Base-by-base conservation (phyloP, 148 eudicot species). In the Gaultheria prostrata region DNA sequence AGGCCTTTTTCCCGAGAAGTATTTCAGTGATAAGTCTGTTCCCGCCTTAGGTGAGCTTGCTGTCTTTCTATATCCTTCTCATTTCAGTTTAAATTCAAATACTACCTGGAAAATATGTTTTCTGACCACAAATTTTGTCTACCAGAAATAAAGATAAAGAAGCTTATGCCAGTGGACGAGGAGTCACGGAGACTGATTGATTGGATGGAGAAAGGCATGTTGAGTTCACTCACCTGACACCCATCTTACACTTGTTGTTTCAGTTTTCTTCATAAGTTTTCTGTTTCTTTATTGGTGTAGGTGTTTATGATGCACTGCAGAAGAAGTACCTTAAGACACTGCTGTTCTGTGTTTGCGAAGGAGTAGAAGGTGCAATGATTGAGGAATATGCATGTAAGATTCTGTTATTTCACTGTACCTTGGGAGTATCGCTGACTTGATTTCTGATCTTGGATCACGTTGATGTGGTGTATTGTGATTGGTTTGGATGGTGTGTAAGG, bases 141-240 rank as follows among this genome's bases (percentile, higher is more conserved):
- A 65, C 63, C 91, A 97, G 98, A 94, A 85, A 97, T 97, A 94
- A 94, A 97, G 91, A 94, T 97, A 78, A 97, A 97, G 92, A 97
- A 97, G 92, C 93, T 97, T 80, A 89, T 94, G 98, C 97, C 99
- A 26, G 49, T 93, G 87, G 97, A 97, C 87, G 91, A 89, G 46
- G 98, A 97, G 88, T 94, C 98, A 12, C 91, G 99, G 50, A 90
- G 99, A 84, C 91, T 97, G 76, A 90, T 97, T 83, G 99, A 97
- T 71, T 96, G 99, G 99, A 97, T 97, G 98, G 98, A 94, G 91
- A 94, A 97, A 94, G 98, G 99, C 84, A 87, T 61, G 82, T 81
- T 43, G 54, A 69, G 73, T n/a, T 53, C 6, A 24, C 46, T 76
- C 26, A 51, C 18, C 33, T 72, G 67, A 54, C 33, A 85, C 65